A percentile compares a stretch with the other conserved stretches of the same genome.
phyloP scores from a whole-genome alignment of 805 yeast genomes.

The Kuraishia molischiana region DNA sequence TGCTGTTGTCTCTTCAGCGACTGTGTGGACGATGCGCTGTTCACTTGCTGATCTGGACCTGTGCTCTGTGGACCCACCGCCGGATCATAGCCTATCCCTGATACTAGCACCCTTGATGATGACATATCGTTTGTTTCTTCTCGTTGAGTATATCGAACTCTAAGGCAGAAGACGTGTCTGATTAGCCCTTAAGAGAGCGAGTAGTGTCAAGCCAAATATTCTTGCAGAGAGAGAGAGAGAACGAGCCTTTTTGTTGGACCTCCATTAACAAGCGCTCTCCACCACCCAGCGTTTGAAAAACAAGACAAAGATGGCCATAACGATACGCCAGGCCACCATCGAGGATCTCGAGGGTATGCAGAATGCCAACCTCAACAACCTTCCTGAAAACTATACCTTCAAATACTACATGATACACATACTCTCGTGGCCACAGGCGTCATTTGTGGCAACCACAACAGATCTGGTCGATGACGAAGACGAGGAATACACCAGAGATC shows the following conservation, averaged over 20 bases:
- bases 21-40: not conserved
- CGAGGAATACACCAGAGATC: conserved; percentile 6
- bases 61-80: conserved; percentile 30
- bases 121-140: too few species aligned
- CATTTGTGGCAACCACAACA: conserved; percentile 84
- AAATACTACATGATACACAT: conserved; percentile 92
- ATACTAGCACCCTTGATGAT: not conserved
- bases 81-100: conserved; percentile 27
- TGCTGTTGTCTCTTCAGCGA: conserved; percentile 9
- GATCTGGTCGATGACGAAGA: conserved; percentile 17
- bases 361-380: conserved; percentile 81
- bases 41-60: conserved; percentile 6
- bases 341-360: conserved; percentile 92
- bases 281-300: too few species aligned
- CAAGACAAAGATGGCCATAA: conserved; percentile 67
- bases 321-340: conserved; percentile 80
- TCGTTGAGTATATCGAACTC: too few species aligned
- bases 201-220: too few species aligned
- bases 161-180: too few species aligned
- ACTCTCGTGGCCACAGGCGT: conserved; percentile 95
- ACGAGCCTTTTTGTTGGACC: not conserved
- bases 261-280: too few species aligned
- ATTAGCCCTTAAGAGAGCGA: too few species aligned
- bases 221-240: too few species aligned
- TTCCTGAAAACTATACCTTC: conserved; percentile 90